Base-by-base conservation (phyloP, 805 yeast species). In the Candida vaughaniae region DNA sequence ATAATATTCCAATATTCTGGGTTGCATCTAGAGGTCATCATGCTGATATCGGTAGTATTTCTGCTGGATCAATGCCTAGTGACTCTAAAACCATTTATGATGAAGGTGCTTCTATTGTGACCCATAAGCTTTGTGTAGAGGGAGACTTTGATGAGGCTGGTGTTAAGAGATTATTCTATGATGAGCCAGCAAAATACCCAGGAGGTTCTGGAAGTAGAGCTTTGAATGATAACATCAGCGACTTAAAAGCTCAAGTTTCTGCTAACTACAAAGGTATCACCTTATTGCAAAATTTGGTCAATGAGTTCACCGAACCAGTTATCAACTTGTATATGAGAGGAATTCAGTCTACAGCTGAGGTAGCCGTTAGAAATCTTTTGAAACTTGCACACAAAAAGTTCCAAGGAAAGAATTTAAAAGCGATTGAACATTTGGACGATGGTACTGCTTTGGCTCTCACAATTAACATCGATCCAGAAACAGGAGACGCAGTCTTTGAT, bases 41-140 rank as follows among this genome's bases (percentile, higher is more conserved):
- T 62, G 90, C 96, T 5, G 98, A 90, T 60, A 90, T 91, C 53
- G 97, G 98, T 12, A 95, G 95, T 10, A 77, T 83, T 40, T 63
- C 87, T 23, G 95, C 97, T 1, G 97, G 97, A 1, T 84, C 95
- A 0, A 88, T 90, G 89, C 96, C 97, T 11, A 95, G 96, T 7
- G 80, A 84, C 53, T 87, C 96, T 2, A 86, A 81, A 51, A 80
- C 80, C 41, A 63, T 91, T 27, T 83, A 79, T 70, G 90, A 90
- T 54, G 97, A 90, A 62, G 98, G 97, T 30, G 96, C 96, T 2
- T 78, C 86, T 3, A 88, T 91, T 23, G 75, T 78, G 51, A 81
- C 93, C 1, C 90, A 83, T 55, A 70, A 85, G 42, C 69, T 91
- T 11, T 91, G 89, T 6, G 35, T 43, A 4, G 62, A 71, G 22